Evolutionary conservation across 768 basidiomycete genomes (phyloP), one percentile per base, ranked within the genome.

Genomic region (Tulasnella sp.): DNA sequence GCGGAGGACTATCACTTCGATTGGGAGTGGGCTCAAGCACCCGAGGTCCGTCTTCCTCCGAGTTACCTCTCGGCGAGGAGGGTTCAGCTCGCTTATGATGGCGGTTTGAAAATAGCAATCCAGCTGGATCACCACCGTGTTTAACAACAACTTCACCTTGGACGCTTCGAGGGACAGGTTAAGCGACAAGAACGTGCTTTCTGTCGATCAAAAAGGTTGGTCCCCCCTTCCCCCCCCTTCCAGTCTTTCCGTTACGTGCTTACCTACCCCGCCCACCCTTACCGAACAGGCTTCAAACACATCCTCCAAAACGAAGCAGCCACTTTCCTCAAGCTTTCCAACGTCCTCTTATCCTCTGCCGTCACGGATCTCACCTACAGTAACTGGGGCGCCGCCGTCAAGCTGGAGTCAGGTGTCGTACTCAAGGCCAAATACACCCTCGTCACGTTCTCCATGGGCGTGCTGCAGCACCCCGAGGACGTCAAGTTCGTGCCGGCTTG

Each of bases 381-480:
- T 6, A 81, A 83, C n/a, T 80, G 86, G n/a, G 86, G 88, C 2
- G 91, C 91, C 24, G 85, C 84, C 0, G 89, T 93, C 44, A 86
- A 86, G 22, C 86, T 92, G 40, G 81, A 85, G 1, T 85, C 88
- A 79, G 91, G 90, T 0, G 81, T 85, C 42, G 85, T 64, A 3
- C 83, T 93, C 31, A 86, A 84, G 18, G 91, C 88, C 20, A 89
- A 92, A 77, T 90, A 92, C 83, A 91, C 89, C 3, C 83, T 93
- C 41, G 90, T 90, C 81, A 93, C 93, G 0, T 93, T 93, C 85
- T 93, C 92, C 81, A 84, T 92, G 1, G 93, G 93, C 0, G 92
- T 93, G 11, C 86, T 93, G 78, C 93, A 93, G 85, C 64, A 69
- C 34, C 87, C 92, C 79, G 86, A 88, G 41, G 92, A 92, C 80